Percentiles rank a stretch among this genome's conserved stretches.
These are phyloP conservation scores for Hyaloscypha bicolor DNA, from an alignment of 495 filamentous ascomycete genomes.

Conservation along the genomic window DNA sequence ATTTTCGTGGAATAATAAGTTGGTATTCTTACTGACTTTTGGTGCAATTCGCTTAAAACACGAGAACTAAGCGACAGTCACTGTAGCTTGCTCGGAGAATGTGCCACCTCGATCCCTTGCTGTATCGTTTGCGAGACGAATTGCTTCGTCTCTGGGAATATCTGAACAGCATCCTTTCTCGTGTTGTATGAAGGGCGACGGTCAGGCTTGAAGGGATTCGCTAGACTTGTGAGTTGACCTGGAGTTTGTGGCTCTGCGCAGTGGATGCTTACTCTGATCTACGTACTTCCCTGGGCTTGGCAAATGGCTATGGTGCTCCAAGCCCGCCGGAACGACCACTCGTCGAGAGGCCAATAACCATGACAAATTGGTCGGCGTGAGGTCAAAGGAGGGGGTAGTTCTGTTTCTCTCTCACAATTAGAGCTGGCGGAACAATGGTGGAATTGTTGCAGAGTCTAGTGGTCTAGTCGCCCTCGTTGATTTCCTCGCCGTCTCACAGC, in stretches of 20 bases:
- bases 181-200: neutral
- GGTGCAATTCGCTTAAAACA: no score
- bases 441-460: no score
- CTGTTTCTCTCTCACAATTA: no score
- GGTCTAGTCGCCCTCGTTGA: no score
- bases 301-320: slow-evolving; percentile 1
- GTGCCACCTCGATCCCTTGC: neutral
- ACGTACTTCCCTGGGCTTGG: neutral
- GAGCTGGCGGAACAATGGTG: no score
- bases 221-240: neutral
- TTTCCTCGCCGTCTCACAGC: no score
- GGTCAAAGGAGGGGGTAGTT: no score
- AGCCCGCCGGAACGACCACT: neutral
- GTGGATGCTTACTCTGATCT: neutral
- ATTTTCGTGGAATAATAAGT: no score
- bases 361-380: no score
- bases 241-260: neutral
- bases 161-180: neutral
- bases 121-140: neutral
- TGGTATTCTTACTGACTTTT: no score
- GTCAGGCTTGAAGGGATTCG: neutral
- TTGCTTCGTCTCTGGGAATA: neutral
- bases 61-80: no score
- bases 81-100: neutral
- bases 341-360: no score